These are phyloP conservation scores for Pleomassaria siparia DNA, from an alignment of 2,329 filamentous ascomycete species.

Conservation along the genomic window DNA sequence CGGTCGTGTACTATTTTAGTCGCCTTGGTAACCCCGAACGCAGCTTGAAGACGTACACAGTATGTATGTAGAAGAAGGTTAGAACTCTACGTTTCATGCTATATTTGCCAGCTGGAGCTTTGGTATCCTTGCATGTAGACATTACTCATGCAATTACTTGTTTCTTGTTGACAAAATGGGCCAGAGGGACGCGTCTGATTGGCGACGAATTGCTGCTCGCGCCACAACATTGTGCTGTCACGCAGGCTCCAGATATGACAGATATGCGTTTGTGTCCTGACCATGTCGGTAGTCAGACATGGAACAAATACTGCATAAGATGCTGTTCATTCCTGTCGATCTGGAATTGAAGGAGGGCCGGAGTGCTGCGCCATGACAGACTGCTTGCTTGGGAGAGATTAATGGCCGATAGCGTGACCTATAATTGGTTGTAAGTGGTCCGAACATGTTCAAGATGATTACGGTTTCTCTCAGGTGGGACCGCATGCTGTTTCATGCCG, in stretches of 20 bases:
- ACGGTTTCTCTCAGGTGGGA: constrained; percentile 4
- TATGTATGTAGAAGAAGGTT: too few relatives aligned
- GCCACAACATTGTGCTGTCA: constrained; percentile 3
- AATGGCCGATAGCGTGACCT: background rate
- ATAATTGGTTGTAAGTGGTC: background rate
- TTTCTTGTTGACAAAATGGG: too few relatives aligned
- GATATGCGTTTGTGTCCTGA: constrained; percentile 17
- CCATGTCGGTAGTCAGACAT: constrained; percentile 25
- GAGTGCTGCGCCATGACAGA: background rate
- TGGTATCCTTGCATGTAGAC: too few relatives aligned
- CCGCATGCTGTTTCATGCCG: constrained; percentile 8
- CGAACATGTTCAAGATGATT: constrained; percentile 11
- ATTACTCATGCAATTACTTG: too few relatives aligned
- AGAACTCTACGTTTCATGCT: too few relatives aligned
- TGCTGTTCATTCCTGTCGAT: background rate
- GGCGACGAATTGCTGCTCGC: background rate
- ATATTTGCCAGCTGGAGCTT: too few relatives aligned
- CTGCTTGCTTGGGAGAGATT: constrained; percentile 1
- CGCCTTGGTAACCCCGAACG: too few relatives aligned
- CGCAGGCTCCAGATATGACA: constrained; percentile 16
- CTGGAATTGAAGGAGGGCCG: background rate
- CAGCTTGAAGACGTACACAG: too few relatives aligned
- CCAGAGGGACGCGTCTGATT: background rate
- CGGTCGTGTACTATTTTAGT: too few relatives aligned
- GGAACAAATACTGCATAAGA: background rate